Evolutionary conservation across 306 rosid genomes (phyloP).

Genomic region (Alnus rubra): DNA sequence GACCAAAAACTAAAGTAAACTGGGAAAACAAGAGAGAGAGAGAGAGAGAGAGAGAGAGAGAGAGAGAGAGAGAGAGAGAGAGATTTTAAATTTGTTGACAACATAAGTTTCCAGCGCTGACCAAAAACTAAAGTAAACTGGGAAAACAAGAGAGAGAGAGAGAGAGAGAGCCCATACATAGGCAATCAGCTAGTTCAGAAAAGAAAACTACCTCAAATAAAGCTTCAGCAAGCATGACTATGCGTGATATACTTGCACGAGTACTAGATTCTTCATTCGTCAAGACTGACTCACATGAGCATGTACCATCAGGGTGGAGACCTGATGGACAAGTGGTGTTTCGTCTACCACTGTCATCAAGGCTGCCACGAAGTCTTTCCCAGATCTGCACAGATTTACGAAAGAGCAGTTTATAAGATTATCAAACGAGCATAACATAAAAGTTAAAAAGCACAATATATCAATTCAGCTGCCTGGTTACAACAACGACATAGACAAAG

Average conservation of each 20-base stretch:
- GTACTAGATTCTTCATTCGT: slow-evolving; percentile 73
- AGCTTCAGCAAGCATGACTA: slow-evolving; percentile 97
- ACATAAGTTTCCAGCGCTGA: not conserved
- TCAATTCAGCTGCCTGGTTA: not conserved
- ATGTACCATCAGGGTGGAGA: slow-evolving; percentile 79
- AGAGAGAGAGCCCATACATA: not conserved
- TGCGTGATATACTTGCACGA: slow-evolving; percentile 94
- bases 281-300: slow-evolving; percentile 75
- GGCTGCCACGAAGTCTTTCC: slow-evolving; percentile 93
- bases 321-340: slow-evolving; percentile 80
- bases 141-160: no score
- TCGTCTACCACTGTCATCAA: slow-evolving; percentile 63
- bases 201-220: slow-evolving; percentile 73
- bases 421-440: not conserved
- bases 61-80: no score
- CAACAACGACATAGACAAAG: not conserved
- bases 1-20: not conserved
- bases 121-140: not conserved
- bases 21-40: no score
- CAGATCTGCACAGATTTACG: slow-evolving; percentile 55
- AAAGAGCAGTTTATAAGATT: slow-evolving; percentile 24
- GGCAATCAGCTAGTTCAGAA: slow-evolving; percentile 10
- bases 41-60: not conserved
- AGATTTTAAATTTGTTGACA: not conserved
- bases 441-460: not conserved